Percentiles rank a stretch among this genome's conserved stretches.
These are phyloP conservation scores for Cynanchum wilfordii DNA, from an alignment of 257 asterid species.

Conservation along the genomic window DNA sequence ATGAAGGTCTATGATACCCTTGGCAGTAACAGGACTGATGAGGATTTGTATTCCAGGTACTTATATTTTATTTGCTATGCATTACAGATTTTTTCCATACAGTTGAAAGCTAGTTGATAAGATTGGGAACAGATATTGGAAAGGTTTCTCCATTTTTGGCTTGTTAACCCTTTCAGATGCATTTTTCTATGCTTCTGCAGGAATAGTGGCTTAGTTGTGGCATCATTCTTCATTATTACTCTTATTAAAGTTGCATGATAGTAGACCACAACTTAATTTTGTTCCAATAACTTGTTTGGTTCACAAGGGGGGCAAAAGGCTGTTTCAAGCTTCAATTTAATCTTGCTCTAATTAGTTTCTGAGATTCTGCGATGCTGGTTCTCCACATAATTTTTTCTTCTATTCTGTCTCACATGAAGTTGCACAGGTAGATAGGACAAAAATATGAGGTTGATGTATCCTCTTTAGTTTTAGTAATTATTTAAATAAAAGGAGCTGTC, in stretches of 20 bases:
- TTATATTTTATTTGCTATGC: neutral
- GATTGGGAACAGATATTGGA: neutral
- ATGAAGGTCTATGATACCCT: constrained; percentile 88
- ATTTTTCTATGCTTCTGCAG: neutral
- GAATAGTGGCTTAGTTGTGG: neutral
- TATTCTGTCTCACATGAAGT: neutral
- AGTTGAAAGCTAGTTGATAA: neutral
- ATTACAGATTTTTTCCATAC: neutral
- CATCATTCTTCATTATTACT: neutral
- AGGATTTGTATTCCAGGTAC: constrained; percentile 67
- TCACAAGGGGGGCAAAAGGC: too few species aligned
- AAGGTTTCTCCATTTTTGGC: neutral
- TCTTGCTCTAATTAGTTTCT: neutral
- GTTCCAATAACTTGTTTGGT: too few species aligned
- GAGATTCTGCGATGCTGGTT: neutral
- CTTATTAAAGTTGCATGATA: neutral
- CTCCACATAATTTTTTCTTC: neutral
- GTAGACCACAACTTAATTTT: neutral
- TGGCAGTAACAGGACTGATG: constrained; percentile 79
- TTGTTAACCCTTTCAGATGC: neutral
- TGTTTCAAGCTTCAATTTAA: neutral
- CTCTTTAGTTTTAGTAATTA: neutral
- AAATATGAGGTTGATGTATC: neutral
- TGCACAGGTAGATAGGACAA: neutral
- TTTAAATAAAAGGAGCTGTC: too few species aligned